Percentiles rank a stretch among this genome's conserved stretches.
Conservation (phyloP, 371 early-diverging fungal species). For the Phascolomyces articulosus region DNA sequence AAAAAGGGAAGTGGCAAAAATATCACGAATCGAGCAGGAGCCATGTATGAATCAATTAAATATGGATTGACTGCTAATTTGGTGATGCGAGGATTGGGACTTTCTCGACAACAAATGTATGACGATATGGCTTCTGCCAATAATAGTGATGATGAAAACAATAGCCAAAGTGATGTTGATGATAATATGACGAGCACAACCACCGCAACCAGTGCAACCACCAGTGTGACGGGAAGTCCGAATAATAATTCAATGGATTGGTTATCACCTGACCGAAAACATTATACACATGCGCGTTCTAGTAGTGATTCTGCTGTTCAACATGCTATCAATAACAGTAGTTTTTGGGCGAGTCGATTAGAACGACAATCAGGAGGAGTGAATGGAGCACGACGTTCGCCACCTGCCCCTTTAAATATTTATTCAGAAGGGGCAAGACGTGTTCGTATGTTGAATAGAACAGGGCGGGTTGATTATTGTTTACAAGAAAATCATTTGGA, state of each 20-base stretch:
- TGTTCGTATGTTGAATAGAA: slow-evolving; percentile 63
- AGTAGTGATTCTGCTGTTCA: slow-evolving; percentile 34
- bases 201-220: not conserved
- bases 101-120: slow-evolving; percentile 46
- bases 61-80: slow-evolving; percentile 60
- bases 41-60: slow-evolving; percentile 68
- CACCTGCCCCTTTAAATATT: slow-evolving; percentile 27
- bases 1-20: slow-evolving; percentile 72
- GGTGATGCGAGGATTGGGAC: slow-evolving; percentile 59
- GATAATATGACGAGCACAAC: not conserved
- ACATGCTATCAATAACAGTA: not conserved
- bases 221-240: too few species aligned
- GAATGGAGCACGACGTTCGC: slow-evolving; percentile 20
- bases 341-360: slow-evolving; percentile 8
- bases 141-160: slow-evolving; percentile 17
- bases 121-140: slow-evolving; percentile 34
- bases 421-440: slow-evolving; percentile 48
- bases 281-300: slow-evolving; percentile 23
- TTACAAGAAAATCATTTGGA: slow-evolving; percentile 82
- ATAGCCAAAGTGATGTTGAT: slow-evolving; percentile 15
- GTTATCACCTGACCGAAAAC: not conserved
- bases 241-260: not conserved
- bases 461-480: slow-evolving; percentile 78
- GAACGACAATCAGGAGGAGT: slow-evolving; percentile 6
- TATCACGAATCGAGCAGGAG: slow-evolving; percentile 72